Conservation (phyloP, 2,329 filamentous ascomycete species). For the Fusarium virguliforme region DNA sequence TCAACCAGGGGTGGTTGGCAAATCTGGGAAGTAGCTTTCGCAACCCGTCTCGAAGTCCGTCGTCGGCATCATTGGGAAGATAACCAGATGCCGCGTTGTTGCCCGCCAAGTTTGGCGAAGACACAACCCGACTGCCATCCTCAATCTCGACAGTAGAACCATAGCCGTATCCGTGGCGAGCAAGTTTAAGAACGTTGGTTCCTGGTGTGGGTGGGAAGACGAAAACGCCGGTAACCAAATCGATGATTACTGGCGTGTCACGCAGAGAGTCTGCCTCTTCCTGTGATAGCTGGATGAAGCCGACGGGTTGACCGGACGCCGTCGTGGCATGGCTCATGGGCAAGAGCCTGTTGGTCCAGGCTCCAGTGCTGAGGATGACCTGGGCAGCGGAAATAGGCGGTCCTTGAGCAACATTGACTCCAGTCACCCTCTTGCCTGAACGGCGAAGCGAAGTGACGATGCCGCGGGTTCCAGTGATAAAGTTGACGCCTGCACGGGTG, state of each 20-base stretch:
- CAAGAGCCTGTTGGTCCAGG: conserved; percentile 72
- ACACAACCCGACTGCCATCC: conserved; percentile 48
- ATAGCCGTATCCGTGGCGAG: conserved; percentile 74
- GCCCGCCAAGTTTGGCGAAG: conserved; percentile 54
- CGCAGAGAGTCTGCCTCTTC: conserved; percentile 70
- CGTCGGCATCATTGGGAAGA: conserved; percentile 68
- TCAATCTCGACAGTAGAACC: conserved; percentile 50
- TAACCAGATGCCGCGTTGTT: conserved; percentile 59
- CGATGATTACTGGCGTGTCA: conserved; percentile 72
- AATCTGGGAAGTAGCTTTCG: conserved; percentile 69
- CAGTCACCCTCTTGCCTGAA: conserved; percentile 36
- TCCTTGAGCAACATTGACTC: conserved; percentile 53
- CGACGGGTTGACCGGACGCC: conserved; percentile 77
- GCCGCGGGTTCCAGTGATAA: conserved; percentile 53
- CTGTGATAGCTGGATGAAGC: conserved; percentile 74
- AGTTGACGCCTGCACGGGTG: conserved; percentile 52
- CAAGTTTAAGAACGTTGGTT: conserved; percentile 70
- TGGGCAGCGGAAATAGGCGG: conserved; percentile 69
- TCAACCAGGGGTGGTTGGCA: conserved; percentile 65
- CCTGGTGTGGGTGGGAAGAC: conserved; percentile 68
- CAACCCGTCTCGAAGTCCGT: conserved; percentile 67
- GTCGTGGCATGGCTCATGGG: conserved; percentile 74
- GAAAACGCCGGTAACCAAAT: conserved; percentile 69
- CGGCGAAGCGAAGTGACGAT: conserved; percentile 40
- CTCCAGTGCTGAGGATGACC: conserved; percentile 77